Base-by-base conservation (phyloP, 2,329 filamentous ascomycete genomes). In the Pseudopyrenochaeta lycopersici region DNA sequence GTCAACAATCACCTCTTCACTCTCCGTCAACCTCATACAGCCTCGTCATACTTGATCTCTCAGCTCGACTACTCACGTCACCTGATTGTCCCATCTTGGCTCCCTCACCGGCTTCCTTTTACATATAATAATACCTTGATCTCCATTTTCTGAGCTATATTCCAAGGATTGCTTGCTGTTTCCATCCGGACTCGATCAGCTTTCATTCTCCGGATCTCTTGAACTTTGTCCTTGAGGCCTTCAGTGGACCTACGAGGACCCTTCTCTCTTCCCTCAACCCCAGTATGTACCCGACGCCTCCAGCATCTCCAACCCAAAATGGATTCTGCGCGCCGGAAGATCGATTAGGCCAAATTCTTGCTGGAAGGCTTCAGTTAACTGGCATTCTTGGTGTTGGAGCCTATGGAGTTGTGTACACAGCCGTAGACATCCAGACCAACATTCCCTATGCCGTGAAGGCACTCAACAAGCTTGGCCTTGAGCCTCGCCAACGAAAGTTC, bases 341-440 rank as follows among this genome's bases (percentile, higher is more conserved):
- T 73, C 88, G 92, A 72, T 79, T 98, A 82, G 93, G 94, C 76
- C 87, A 88, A 66, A 83, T 94, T 65, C 85, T 98, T 63, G 91
- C 91, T 67, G 89, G 90, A 73, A 88, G 90, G 74, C 84, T 97
- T 66, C 89, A 94, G 80, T 82, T 98, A 70, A 91, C 88, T 60
- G 86, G 88, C 58, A 91, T 98, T 67, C 85, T 98, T 58, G 95
- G 95, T 62, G 91, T 94, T 45, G 95, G 95, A 66, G 95, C 95
- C 52, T 99, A 99, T 78, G 95, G 95, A 62, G 93, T 97, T 36
- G 95, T 99, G 21, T 98, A 98, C 81, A 87, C 88, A 62, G 93
- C 93, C 70, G 82, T 90, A 78, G 93, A 95, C 79, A 86, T 94
- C 73, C 88, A 89, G 74, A 94, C 88, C 64, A 86, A 90, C 74